A percentile compares a stretch with the other conserved stretches of the same genome.
Evolutionary conservation across 495 filamentous ascomycete species (phyloP).

Genomic region (Stereocaulon alpinum): DNA sequence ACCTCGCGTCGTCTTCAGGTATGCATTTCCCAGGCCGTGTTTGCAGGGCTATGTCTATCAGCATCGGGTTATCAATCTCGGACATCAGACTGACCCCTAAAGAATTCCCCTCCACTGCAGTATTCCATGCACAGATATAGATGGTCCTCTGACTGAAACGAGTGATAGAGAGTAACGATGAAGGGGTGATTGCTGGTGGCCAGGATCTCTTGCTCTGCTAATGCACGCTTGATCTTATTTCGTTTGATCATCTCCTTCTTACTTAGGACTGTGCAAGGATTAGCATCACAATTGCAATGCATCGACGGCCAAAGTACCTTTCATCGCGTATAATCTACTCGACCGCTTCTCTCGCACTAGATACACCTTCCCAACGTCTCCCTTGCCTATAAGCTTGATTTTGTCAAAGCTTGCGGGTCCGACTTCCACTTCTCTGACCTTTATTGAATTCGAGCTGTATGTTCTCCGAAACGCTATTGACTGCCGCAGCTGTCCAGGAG

Average conservation of each 20-base stretch:
- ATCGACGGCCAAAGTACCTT: slow-evolving; percentile 50
- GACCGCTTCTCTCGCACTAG: slow-evolving; percentile 97
- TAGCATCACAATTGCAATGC: slow-evolving; percentile 24
- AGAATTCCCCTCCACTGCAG: slow-evolving; percentile 97
- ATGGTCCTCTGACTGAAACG: slow-evolving; percentile 97
- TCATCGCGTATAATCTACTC: slow-evolving; percentile 92
- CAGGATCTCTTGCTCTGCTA: slow-evolving; percentile 96
- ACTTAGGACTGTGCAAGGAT: slow-evolving; percentile 64
- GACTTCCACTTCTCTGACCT: slow-evolving; percentile 83
- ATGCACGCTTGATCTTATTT: slow-evolving; percentile 97
- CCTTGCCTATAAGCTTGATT: slow-evolving; percentile 98
- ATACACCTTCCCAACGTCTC: slow-evolving; percentile 97
- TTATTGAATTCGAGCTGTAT: slow-evolving; percentile 95
- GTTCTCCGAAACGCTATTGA: slow-evolving; percentile 77
- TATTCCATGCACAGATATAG: slow-evolving; percentile 99
- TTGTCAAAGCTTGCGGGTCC: slow-evolving; percentile 95
- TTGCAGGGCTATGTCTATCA: slow-evolving; percentile 57
- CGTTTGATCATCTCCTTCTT: slow-evolving; percentile 99
- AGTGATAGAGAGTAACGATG: slow-evolving; percentile 96
- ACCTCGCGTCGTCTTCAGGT: slow-evolving; percentile 89
- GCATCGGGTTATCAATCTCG: background rate
- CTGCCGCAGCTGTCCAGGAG: slow-evolving; percentile 44
- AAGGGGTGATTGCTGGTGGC: slow-evolving; percentile 98
- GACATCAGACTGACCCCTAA: slow-evolving; percentile 46
- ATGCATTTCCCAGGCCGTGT: slow-evolving; percentile 95